phyloP scores from a whole-genome alignment of 177 flowering plant genomes.

The Vitis hybrid region DNA sequence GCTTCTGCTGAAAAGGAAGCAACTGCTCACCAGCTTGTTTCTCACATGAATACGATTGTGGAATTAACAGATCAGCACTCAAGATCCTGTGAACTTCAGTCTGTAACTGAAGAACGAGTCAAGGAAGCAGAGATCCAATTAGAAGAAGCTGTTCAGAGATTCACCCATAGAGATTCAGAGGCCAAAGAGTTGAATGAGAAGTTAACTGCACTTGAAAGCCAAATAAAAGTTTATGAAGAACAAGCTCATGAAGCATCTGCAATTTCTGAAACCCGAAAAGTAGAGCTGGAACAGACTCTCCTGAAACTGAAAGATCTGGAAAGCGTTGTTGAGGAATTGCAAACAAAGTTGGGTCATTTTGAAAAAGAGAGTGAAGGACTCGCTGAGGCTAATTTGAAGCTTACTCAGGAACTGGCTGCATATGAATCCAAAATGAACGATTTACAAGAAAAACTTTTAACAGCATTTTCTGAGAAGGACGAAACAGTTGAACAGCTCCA shows the following conservation, averaged over 20 bases:
- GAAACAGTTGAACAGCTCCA: conserved; percentile 49
- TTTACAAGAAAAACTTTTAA: conserved; percentile 42
- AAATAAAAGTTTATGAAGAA: conserved; percentile 45
- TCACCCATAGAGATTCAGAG: conserved; percentile 48
- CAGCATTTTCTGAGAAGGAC: conserved; percentile 47
- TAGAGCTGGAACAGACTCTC: conserved; percentile 63
- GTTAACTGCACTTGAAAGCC: conserved; percentile 46
- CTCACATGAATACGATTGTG: conserved; percentile 45
- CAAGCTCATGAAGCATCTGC: conserved; percentile 50
- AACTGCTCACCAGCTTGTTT: conserved; percentile 47
- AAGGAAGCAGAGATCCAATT: conserved; percentile 51
- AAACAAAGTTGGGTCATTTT: conserved; percentile 32
- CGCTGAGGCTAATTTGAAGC: conserved; percentile 70
- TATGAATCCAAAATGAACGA: conserved; percentile 57
- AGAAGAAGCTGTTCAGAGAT: conserved; percentile 48
- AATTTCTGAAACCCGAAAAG: conserved; percentile 42
- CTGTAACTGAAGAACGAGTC: conserved; percentile 46
- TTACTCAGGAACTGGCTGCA: conserved; percentile 56
- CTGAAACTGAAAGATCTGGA: conserved; percentile 51
- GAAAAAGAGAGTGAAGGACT: conserved; percentile 59
- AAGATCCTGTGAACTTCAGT: conserved; percentile 46
- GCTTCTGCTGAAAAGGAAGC: conserved; percentile 61
- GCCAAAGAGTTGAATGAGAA: conserved; percentile 63
- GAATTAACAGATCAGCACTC: conserved; percentile 64
- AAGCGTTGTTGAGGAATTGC: conserved; percentile 49